Base-by-base conservation (phyloP, 495 filamentous ascomycete genomes). In the Echria macrotheca region DNA sequence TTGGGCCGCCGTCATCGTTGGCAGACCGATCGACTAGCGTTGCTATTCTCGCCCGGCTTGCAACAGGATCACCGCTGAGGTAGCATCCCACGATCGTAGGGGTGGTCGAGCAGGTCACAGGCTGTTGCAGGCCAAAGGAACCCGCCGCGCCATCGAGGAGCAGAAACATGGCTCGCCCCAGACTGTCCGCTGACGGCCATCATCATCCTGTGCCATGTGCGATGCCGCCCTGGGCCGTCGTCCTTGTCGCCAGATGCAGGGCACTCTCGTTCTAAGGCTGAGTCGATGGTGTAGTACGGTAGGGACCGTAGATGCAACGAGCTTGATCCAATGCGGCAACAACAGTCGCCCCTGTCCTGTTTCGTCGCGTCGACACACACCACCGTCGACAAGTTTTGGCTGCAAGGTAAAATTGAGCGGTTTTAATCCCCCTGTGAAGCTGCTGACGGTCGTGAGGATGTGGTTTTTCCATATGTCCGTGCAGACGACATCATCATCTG, bases 371-470 rank as follows among this genome's bases (percentile, higher is more conserved):
- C 17, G 26, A n/a, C 19, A 31, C 12, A 41, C 17, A 21, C 22
- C 38, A 41, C 38, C 38, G 38, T 23, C 15, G 23, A 17, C 31
- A 15, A n/a, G 21, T 40, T 48, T 26, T 48, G 46, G 46, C 46
- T 40, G 46, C 19, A 19, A 48, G 46, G 35, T 36, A 46, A 46
- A 46, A 46, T 46, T 38, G 46, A 31, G 46, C 23, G 15, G 12
- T 40, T 39, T 48, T 40, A 39, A 21, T 37, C 26, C 26, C 42
- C 42, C 17, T 18, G 28, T 22, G 24, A 10, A 17, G 15, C 9
- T 45, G 42, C 14, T 33, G 22, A 23, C 28, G 21, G 21, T 38
- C 17, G 17, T 32, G 42, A n/a, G 14, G 25, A 32, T 31, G 22
- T 12, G 19, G 15, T 15, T 15, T 14, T 28, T 44, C 42, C 42